A percentile compares a stretch with the other conserved stretches of the same genome.
phyloP scores from a whole-genome alignment of 78 protist genomes.

The Pigoraptor vietnamica region DNA sequence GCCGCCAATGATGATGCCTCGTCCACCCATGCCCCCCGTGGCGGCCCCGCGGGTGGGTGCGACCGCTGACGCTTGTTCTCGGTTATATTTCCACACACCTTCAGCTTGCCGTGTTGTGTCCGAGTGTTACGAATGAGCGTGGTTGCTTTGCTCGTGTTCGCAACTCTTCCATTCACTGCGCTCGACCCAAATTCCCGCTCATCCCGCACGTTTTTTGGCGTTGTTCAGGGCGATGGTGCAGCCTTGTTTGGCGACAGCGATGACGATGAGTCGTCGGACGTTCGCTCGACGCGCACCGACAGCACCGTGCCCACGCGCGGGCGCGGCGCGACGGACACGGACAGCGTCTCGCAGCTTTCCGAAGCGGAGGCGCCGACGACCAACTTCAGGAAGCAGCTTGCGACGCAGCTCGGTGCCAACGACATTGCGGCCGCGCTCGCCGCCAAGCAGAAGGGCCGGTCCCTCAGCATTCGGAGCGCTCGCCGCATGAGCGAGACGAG shows the following conservation, averaged over 20 bases:
- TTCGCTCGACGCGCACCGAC: neutral
- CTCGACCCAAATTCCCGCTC: neutral
- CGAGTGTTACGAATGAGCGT: too few species aligned
- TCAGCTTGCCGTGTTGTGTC: too few species aligned
- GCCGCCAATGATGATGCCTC: neutral
- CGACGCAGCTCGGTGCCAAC: neutral
- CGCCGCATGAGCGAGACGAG: neutral
- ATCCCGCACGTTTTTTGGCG: neutral
- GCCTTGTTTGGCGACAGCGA: neutral
- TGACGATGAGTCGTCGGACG: neutral
- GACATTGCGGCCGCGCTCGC: neutral
- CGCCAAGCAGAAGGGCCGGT: neutral
- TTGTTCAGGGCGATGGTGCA: neutral
- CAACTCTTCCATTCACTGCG: neutral
- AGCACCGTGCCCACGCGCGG: neutral
- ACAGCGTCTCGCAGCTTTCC: neutral
- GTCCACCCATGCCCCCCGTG: neutral
- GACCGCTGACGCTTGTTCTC: too few species aligned
- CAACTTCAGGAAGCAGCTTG: neutral
- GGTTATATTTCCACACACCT: too few species aligned
- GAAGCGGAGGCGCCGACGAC: neutral
- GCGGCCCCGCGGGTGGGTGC: neutral
- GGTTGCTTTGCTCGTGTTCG: too few species aligned
- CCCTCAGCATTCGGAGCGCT: neutral
- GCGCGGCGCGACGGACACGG: neutral